Conservation (phyloP, 2,329 filamentous ascomycete genomes). For the Aspergillus sp. region DNA sequence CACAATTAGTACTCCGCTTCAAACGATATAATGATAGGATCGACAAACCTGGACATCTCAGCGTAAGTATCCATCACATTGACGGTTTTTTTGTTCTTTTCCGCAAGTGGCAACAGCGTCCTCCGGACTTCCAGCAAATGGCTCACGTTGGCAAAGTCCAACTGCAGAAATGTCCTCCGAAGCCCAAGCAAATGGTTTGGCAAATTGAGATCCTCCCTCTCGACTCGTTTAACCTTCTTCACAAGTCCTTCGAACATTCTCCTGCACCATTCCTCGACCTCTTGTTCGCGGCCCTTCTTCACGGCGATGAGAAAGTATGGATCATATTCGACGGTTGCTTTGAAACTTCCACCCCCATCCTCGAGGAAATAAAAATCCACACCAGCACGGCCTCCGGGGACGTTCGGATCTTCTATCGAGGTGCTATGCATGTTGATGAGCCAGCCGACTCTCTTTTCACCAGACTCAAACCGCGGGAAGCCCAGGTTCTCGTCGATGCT, state of each 20-base stretch:
- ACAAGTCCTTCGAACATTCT: constrained; percentile 76
- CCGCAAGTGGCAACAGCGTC: constrained; percentile 82
- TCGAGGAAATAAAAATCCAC: constrained; percentile 98
- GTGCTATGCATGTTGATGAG: constrained; percentile 93
- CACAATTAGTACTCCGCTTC: constrained; percentile 12
- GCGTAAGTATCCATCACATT: constrained; percentile 98
- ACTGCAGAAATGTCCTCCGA: constrained; percentile 77
- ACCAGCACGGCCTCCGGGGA: constrained; percentile 78
- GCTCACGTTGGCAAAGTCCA: constrained; percentile 80
- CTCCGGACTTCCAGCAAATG: constrained; percentile 81
- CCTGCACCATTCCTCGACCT: constrained; percentile 92
- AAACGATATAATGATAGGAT: neutral
- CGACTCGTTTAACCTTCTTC: constrained; percentile 69
- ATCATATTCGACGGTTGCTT: constrained; percentile 92
- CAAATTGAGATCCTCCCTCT: constrained; percentile 91
- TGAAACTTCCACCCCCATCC: constrained; percentile 84
- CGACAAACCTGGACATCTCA: constrained; percentile 73
- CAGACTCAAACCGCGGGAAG: constrained; percentile 85
- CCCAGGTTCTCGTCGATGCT: constrained; percentile 93
- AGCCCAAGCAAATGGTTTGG: constrained; percentile 95
- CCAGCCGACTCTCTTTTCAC: constrained; percentile 82
- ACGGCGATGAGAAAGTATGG: constrained; percentile 93
- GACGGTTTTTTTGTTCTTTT: constrained; percentile 94
- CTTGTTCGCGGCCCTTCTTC: constrained; percentile 79
- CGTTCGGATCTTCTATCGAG: constrained; percentile 74